A percentile compares a stretch with the other conserved stretches of the same genome.
phyloP scores from a whole-genome alignment of 2,329 filamentous ascomycete species.

The Alternaria sp. region DNA sequence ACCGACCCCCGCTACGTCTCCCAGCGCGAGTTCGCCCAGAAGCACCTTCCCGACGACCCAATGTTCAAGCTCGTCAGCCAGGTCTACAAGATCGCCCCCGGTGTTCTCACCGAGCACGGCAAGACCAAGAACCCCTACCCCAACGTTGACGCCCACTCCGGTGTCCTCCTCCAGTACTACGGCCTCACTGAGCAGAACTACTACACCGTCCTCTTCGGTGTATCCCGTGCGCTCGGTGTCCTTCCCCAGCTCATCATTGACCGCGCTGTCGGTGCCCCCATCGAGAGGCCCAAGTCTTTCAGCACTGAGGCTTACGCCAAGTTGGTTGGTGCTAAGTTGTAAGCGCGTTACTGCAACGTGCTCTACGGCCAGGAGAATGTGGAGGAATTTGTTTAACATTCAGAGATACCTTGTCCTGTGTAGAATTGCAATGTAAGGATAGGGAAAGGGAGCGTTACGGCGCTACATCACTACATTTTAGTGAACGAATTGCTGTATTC shows the following conservation, averaged over 20 bases:
- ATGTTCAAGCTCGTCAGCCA: conserved; percentile 99
- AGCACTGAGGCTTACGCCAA: conserved; percentile 96
- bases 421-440: conserved; percentile 47
- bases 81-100: conserved; percentile 99
- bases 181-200: conserved; percentile 98
- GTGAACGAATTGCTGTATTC: conserved; percentile 34
- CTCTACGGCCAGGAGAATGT: conserved; percentile 15
- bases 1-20: conserved; percentile 98
- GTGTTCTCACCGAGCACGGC: conserved; percentile 97
- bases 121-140: conserved; percentile 99
- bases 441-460: conserved; percentile 32
- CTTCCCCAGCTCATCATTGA: conserved; percentile 99
- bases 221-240: conserved; percentile 96
- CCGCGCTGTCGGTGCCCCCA: conserved; percentile 93
- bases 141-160: conserved; percentile 98
- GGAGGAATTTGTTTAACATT: conserved; percentile 27
- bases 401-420: conserved; percentile 42
- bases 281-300: conserved; percentile 99
- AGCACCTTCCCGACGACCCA: conserved; percentile 93
- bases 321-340: conserved; percentile 88
- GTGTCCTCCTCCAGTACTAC: conserved; percentile 99
- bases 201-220: conserved; percentile 99
- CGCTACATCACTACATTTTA: conserved; percentile 39
- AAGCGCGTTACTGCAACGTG: conserved; percentile 51
- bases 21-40: conserved; percentile 94